Base-by-base conservation (phyloP, 169 alveolate genomes). In the Plasmodium reichenowi region DNA sequence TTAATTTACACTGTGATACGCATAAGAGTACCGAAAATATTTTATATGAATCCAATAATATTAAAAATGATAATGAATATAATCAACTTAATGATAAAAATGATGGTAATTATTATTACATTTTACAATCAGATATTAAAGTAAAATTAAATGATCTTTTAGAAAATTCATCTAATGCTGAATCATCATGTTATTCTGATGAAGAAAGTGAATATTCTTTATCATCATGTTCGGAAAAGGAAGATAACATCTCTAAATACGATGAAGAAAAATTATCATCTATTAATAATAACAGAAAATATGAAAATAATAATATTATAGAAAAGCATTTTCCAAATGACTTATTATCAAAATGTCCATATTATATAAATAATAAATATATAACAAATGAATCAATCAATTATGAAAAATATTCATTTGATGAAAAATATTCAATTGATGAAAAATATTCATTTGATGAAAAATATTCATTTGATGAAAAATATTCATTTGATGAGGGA, bases 151-250 rank as follows among this genome's bases (percentile, higher is more conserved):
- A 76, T 20, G 89, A 76, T 13, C 75, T 76, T 50, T 45, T 76
- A 48, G 89, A 48, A 63, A 58, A 76, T 58, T 76, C 89, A 38
- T 76, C 89, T n/a, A 59, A 63, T 48, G 17, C 24, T 66, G 56
- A 45, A 3, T 45, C 76, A 9, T 76, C 74, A 15, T 1, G 8
- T 26, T 76, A 26, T 64, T 48, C 54, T 56, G 89, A 76, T 13
- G 89, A 76, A 1, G 52, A 43, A n/a, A 47, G 52, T 20, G 50
- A 32, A 8, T 24, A 50, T 9, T 76, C 74, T 4, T 52, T 8
- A 22, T 62, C 32, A 32, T 62, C 47, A 38, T 38, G 9, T 38
- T 38, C 75, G 24, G 89, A 76, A 45, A 76, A 52, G 10, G 47
- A 38, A 10, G 47, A 38, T 38, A 38, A 38, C 47, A 38, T 38